phyloP scores from a whole-genome alignment of 306 rosid species.

The Rosa chinensis region DNA sequence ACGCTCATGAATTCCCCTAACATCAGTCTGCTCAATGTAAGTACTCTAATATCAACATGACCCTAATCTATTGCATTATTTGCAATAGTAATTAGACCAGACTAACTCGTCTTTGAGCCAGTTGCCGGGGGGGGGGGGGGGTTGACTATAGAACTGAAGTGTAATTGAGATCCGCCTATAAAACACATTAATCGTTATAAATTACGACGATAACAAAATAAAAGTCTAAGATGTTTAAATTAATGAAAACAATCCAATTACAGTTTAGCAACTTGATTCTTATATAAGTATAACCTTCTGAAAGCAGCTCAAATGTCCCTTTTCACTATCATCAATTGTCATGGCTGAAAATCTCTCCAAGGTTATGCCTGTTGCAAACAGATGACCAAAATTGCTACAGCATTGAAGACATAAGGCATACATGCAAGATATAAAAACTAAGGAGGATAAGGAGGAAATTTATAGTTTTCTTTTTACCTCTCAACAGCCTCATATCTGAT shows the following conservation, averaged over 20 bases:
- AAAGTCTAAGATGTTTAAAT: not conserved
- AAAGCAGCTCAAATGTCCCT: constrained; percentile 64
- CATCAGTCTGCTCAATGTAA: too few relatives aligned
- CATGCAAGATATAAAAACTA: constrained; percentile 14
- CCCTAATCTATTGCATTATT: too few relatives aligned
- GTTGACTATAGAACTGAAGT: too few relatives aligned
- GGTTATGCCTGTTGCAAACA: constrained; percentile 89
- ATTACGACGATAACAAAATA: too few relatives aligned
- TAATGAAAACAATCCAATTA: not conserved
- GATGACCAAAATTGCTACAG: constrained; percentile 93
- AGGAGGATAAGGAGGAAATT: not conserved
- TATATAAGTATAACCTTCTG: constrained; percentile 60
- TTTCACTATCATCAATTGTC: constrained; percentile 81
- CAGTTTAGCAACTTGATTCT: constrained; percentile 12
- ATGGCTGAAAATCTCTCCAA: constrained; percentile 86
- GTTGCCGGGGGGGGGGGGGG: too few relatives aligned
- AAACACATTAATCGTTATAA: too few relatives aligned
- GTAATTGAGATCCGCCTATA: too few relatives aligned
- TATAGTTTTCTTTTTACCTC: constrained; percentile 51
- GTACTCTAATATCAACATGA: too few relatives aligned
- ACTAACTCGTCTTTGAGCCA: too few relatives aligned
- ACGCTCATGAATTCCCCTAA: too few relatives aligned
- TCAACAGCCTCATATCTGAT: constrained; percentile 92
- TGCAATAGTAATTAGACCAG: too few relatives aligned
- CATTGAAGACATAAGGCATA: constrained; percentile 33